These are phyloP conservation scores for Cudoniella acicularis DNA, from an alignment of 495 filamentous ascomycete species.

Conservation along the genomic window DNA sequence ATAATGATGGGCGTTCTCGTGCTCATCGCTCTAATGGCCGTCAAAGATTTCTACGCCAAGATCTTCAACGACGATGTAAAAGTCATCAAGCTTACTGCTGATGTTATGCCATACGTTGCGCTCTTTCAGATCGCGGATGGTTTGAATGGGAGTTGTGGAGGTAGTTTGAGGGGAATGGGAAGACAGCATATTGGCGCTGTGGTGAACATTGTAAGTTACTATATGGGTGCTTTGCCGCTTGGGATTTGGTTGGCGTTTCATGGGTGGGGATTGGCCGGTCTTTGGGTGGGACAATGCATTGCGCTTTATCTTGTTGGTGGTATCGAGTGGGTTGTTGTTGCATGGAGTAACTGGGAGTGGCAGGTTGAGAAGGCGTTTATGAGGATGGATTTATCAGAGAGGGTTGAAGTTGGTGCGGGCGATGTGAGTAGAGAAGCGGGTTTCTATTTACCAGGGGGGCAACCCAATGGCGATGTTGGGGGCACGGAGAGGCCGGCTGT, in stretches of 20 bases:
- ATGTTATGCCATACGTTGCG: slow-evolving; percentile 84
- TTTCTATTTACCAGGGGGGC: not conserved
- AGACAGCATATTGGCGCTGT: slow-evolving; percentile 82
- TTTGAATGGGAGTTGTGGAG: slow-evolving; percentile 81
- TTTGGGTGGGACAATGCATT: slow-evolving; percentile 91
- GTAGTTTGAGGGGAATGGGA: slow-evolving; percentile 79
- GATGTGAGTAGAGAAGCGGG: not conserved
- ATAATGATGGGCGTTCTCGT: slow-evolving; percentile 65
- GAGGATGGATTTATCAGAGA: slow-evolving; percentile 59
- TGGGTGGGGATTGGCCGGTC: slow-evolving; percentile 78
- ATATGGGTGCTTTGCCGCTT: slow-evolving; percentile 75
- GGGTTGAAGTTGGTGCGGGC: slow-evolving; percentile 10
- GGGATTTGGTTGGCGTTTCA: slow-evolving; percentile 87
- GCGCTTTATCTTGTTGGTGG: slow-evolving; percentile 79
- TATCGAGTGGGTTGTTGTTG: slow-evolving; percentile 79
- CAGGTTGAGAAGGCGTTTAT: slow-evolving; percentile 75
- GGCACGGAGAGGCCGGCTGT: not conserved
- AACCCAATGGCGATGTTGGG: not conserved
- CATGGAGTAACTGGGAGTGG: slow-evolving; percentile 70
- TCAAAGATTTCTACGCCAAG: slow-evolving; percentile 72
- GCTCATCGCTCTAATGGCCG: slow-evolving; percentile 67
- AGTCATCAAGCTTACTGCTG: slow-evolving; percentile 72
- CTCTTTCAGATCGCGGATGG: slow-evolving; percentile 96
- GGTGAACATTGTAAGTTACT: slow-evolving; percentile 91
- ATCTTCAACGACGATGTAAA: slow-evolving; percentile 78